These are phyloP conservation scores for Podospora pseudopauciseta DNA, from an alignment of 495 filamentous ascomycete genomes.

Conservation along the genomic window DNA sequence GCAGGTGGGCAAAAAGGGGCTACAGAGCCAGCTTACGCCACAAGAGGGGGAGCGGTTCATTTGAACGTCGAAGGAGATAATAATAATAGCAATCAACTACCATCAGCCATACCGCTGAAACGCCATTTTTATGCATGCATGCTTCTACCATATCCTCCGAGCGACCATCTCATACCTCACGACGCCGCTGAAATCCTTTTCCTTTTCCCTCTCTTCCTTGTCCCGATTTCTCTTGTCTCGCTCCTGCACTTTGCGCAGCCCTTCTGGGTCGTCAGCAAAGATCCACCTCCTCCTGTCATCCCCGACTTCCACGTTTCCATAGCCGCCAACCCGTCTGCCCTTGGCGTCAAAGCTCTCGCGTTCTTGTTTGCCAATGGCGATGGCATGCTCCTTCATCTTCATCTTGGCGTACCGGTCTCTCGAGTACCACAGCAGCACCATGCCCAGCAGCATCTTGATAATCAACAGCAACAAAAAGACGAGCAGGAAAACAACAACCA, in stretches of 20 bases:
- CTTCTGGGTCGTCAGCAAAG: slow-evolving; percentile 79
- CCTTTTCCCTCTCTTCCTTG: slow-evolving; percentile 53
- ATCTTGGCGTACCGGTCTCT: slow-evolving; percentile 74
- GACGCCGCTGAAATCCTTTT: slow-evolving; percentile 59
- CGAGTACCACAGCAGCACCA: slow-evolving; percentile 70
- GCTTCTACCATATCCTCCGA: slow-evolving; percentile 28
- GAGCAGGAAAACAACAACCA: slow-evolving; percentile 74
- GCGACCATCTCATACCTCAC: slow-evolving; percentile 88
- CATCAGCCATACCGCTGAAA: background rate
- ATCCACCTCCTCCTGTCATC: slow-evolving; percentile 85
- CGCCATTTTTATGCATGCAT: background rate
- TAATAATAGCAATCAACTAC: background rate
- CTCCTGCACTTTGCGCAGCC: slow-evolving; percentile 61
- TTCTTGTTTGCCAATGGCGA: slow-evolving; percentile 44
- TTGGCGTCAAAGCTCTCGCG: slow-evolving; percentile 60
- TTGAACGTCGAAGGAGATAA: background rate
- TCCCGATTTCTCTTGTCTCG: slow-evolving; percentile 57
- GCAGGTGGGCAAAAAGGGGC: slow-evolving; percentile 67
- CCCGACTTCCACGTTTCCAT: slow-evolving; percentile 79
- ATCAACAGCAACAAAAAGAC: slow-evolving; percentile 74
- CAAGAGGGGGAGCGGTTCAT: background rate
- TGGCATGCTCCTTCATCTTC: slow-evolving; percentile 62
- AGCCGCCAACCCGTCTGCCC: slow-evolving; percentile 71
- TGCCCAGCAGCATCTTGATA: slow-evolving; percentile 79
- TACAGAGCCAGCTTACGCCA: slow-evolving; percentile 58